Evolutionary conservation across 192 early-diverging fungal genomes (phyloP), one percentile per base, ranked within the genome.

Genomic region (Backusella parvicylindrica): DNA sequence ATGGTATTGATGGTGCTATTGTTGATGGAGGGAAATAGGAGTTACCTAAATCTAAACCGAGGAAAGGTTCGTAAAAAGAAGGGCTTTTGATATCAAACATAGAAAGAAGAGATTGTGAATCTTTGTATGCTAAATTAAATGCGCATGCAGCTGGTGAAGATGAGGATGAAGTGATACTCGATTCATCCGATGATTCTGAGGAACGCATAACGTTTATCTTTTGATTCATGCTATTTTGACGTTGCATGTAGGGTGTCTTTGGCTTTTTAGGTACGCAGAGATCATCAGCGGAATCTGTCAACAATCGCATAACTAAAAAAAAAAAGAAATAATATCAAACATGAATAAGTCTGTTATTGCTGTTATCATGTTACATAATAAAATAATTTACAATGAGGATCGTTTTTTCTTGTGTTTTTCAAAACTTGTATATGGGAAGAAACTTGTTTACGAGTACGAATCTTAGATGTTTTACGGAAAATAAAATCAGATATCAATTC

Each of bases 351-450:
- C n/a, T n/a, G n/a, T 47, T 5, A 43, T 43, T 43, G 5, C 4
- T 15, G 4, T 23, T 60, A 26, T 13, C n/a, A 21, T 50, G 7
- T 26, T 28, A 38, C 12, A 21, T 33, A 26, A 65, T 5, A 5
- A 26, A 7, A 36, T 35, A 50, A 38, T 75, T 80, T 85, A 87
- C 86, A 87, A 2, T 82, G 77, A 16, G 80, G 75, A 18, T 88
- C 85, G 38, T 80, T 78, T 77, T 90, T 89, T 66, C 89, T 87
- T 53, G 91, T 91, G 71, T 94, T 90, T 68, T 89, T 90, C 77
- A 91, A 86, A 12, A 94, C 92, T 73, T 94, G 92, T 30, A 94
- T 91, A 70, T 94, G 92, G 21, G 90, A 92, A 1, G 91, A 92
- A 1, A 94, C 91, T 73, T 94, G 92, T 79, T 94, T 94, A 56